Evolutionary conservation across 495 filamentous ascomycete genomes (phyloP).

Genomic region (Amphirosellinia nigrospora): DNA sequence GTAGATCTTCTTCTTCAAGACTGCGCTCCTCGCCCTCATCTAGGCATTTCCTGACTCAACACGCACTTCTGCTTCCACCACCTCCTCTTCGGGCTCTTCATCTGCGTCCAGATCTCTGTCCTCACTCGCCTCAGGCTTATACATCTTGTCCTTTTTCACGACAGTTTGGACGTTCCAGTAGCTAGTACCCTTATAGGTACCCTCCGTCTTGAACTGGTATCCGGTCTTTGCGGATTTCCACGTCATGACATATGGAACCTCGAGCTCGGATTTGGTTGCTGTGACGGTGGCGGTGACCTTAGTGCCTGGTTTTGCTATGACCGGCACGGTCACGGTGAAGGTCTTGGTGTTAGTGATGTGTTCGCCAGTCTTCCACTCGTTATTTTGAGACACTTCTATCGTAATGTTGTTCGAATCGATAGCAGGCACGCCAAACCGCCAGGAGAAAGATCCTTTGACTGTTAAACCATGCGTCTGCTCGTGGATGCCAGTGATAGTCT

Average conservation of each 20-base stretch:
- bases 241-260: background rate
- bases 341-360: background rate
- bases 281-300: background rate
- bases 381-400: background rate
- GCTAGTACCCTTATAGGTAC: background rate
- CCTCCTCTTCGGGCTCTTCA: background rate
- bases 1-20: background rate
- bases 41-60: background rate
- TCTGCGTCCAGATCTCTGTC: background rate
- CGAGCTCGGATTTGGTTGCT: background rate
- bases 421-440: background rate
- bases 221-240: background rate
- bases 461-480: background rate
- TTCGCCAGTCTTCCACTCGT: constrained; percentile 1
- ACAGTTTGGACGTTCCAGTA: background rate
- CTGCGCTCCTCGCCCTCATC: background rate
- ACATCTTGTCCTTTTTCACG: background rate
- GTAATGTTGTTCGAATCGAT: background rate
- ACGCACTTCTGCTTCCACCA: background rate
- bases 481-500: background rate
- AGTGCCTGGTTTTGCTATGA: background rate
- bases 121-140: background rate
- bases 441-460: background rate
- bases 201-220: background rate
- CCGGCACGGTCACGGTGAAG: background rate